Conservation (phyloP, 352 stramenopile genomes). For the Pythium phragmiticola region DNA sequence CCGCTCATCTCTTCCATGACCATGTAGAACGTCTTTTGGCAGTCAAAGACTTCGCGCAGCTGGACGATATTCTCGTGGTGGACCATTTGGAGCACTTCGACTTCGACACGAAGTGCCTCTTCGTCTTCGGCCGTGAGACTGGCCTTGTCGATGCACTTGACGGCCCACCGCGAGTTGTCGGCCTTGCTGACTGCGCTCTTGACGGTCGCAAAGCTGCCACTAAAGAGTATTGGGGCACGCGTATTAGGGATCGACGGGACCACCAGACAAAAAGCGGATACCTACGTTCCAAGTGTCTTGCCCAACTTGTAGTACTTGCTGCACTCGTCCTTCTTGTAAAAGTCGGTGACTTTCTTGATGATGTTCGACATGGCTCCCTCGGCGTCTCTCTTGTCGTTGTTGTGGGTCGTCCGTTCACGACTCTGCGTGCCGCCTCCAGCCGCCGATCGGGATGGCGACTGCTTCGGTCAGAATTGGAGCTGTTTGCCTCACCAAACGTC, state of each 20-base stretch:
- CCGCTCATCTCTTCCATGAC: conserved; percentile 92
- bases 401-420: neutral
- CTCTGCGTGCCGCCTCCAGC: neutral
- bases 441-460: neutral
- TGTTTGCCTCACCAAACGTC: neutral
- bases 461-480: neutral
- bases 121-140: conserved; percentile 79
- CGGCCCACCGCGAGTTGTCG: conserved; percentile 74
- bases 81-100: conserved; percentile 80
- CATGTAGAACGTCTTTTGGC: conserved; percentile 90
- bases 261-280: neutral
- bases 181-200: conserved; percentile 78
- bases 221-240: conserved; percentile 9
- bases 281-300: conserved; percentile 86
- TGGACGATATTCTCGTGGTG: conserved; percentile 88
- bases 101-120: conserved; percentile 78
- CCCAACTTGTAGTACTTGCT: conserved; percentile 90
- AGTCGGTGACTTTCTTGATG: conserved; percentile 86
- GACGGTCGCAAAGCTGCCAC: conserved; percentile 85
- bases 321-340: conserved; percentile 87
- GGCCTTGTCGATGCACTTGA: conserved; percentile 87
- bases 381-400: neutral
- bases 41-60: conserved; percentile 88
- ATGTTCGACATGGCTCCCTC: conserved; percentile 55
- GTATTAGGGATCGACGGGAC: neutral